A percentile compares a stretch with the other conserved stretches of the same genome.
Evolutionary conservation across 202 grass and related monocot species (phyloP).

Genomic region (Schoenoplectus triqueter): DNA sequence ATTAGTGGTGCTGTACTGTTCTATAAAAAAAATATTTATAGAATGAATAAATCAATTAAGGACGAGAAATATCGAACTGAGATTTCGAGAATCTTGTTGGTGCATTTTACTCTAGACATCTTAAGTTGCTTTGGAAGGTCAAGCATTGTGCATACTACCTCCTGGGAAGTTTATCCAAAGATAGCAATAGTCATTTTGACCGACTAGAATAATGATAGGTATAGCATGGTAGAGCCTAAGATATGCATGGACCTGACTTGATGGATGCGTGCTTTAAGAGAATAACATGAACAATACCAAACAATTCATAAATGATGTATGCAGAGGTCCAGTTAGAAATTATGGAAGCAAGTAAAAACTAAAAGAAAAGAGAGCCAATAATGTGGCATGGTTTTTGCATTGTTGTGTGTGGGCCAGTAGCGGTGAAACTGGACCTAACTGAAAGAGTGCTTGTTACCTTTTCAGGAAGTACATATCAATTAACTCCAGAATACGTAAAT

Average conservation of each 20-base stretch:
- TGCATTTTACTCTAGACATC: not conserved
- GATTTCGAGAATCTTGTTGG: not conserved
- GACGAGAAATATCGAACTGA: not conserved
- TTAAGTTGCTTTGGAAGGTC: not conserved
- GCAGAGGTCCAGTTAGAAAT: not conserved
- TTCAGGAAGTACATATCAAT: not conserved
- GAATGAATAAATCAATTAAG: conserved; percentile 6
- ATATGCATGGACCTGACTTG: not conserved
- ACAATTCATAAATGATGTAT: not conserved
- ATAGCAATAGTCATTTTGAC: not conserved
- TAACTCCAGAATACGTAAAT: conserved; percentile 8
- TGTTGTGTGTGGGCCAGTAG: not conserved
- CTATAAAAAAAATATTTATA: not conserved
- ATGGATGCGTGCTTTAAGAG: not conserved
- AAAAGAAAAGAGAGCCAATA: not conserved
- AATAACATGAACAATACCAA: not conserved
- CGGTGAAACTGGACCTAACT: not conserved
- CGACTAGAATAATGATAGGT: not conserved
- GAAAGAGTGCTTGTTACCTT: not conserved
- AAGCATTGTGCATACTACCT: not conserved
- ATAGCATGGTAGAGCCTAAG: not conserved
- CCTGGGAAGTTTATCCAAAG: no score
- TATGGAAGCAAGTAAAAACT: not conserved
- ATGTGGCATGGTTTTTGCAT: not conserved
- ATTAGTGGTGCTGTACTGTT: not conserved